A percentile compares a stretch with the other conserved stretches of the same genome.
These are phyloP conservation scores for Globisporangium canariense DNA, from an alignment of 352 stramenopile genomes.

Conservation along the genomic window DNA sequence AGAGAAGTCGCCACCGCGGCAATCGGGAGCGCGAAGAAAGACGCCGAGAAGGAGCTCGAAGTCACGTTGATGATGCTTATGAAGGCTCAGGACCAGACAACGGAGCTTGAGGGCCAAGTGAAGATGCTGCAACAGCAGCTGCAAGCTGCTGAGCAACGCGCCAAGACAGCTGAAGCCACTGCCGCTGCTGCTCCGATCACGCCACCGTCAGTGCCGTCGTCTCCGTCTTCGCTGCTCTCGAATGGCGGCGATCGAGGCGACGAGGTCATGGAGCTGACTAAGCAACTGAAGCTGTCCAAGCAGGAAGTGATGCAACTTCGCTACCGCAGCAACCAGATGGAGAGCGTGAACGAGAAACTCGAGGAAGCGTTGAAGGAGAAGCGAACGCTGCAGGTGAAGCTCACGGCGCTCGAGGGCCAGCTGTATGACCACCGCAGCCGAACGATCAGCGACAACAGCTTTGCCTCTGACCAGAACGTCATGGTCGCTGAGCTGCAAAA, in stretches of 20 bases:
- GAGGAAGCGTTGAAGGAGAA: slow-evolving; percentile 80
- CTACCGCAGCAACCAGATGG: slow-evolving; percentile 78
- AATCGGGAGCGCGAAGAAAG: slow-evolving; percentile 14
- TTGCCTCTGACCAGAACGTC: slow-evolving; percentile 29
- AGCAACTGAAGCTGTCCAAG: slow-evolving; percentile 74
- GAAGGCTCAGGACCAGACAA: slow-evolving; percentile 27
- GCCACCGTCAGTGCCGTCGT: slow-evolving; percentile 4
- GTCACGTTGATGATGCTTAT: slow-evolving; percentile 18
- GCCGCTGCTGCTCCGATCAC: background rate
- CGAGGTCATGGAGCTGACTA: slow-evolving; percentile 56
- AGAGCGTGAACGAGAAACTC: slow-evolving; percentile 60
- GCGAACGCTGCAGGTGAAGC: slow-evolving; percentile 69
- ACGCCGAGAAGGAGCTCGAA: slow-evolving; percentile 25
- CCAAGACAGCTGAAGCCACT: slow-evolving; percentile 8
- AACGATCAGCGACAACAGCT: slow-evolving; percentile 53
- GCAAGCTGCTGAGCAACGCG: slow-evolving; percentile 23
- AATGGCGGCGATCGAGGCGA: slow-evolving; percentile 21
- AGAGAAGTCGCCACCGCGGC: slow-evolving; percentile 8
- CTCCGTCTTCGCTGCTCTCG: slow-evolving; percentile 21
- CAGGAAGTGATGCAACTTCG: slow-evolving; percentile 84
- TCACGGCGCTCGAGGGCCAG: slow-evolving; percentile 75
- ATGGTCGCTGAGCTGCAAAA: slow-evolving; percentile 52
- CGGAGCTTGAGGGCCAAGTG: slow-evolving; percentile 25
- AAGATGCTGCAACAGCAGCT: slow-evolving; percentile 46
- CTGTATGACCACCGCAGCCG: slow-evolving; percentile 74